Percentiles rank a stretch among this genome's conserved stretches.
Evolutionary conservation across 1,284 basidiomycete genomes (phyloP).

Genomic region (Cryptococcus deneoformans): DNA sequence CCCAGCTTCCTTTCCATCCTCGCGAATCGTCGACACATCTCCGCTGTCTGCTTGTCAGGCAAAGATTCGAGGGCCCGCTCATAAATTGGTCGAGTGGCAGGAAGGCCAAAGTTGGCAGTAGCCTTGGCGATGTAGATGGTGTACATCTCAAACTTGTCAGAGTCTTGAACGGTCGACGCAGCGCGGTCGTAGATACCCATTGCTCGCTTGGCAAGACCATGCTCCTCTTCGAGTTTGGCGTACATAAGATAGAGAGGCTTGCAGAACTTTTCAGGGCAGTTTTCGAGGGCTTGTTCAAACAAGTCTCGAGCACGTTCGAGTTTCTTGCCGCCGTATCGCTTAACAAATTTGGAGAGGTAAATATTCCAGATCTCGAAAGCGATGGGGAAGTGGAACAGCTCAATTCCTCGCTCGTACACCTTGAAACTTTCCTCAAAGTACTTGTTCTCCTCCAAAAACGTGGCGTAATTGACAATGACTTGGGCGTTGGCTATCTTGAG

Average conservation of each 20-base stretch:
- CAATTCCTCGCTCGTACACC: conserved; percentile 96
- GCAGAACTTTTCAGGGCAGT: conserved; percentile 91
- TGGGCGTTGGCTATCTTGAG: conserved; percentile 99
- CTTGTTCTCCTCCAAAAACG: conserved; percentile 94
- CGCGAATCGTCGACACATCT: conserved; percentile 96
- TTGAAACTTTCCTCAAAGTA: conserved; percentile 99
- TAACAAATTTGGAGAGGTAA: conserved; percentile 95
- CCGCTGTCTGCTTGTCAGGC: conserved; percentile 91
- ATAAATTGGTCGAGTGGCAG: conserved; percentile 95
- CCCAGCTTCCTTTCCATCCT: conserved; percentile 95
- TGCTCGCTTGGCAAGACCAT: conserved; percentile 90
- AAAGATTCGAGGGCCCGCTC: conserved; percentile 92
- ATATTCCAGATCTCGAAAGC: conserved; percentile 99
- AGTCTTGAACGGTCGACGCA: conserved; percentile 75
- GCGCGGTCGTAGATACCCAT: conserved; percentile 97
- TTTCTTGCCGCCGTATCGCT: conserved; percentile 92
- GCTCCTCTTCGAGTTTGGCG: conserved; percentile 89
- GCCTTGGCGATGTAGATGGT: conserved; percentile 98
- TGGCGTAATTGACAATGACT: conserved; percentile 94
- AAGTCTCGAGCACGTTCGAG: conserved; percentile 92
- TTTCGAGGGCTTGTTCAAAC: conserved; percentile 96
- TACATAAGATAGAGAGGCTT: conserved; percentile 97
- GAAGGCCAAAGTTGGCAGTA: conserved; percentile 89
- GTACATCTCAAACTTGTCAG: conserved; percentile 98
- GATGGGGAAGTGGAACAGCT: conserved; percentile 96